A percentile compares a stretch with the other conserved stretches of the same genome.
phyloP scores from a whole-genome alignment of 2,329 filamentous ascomycete species.

The Corinectria fuckeliana region DNA sequence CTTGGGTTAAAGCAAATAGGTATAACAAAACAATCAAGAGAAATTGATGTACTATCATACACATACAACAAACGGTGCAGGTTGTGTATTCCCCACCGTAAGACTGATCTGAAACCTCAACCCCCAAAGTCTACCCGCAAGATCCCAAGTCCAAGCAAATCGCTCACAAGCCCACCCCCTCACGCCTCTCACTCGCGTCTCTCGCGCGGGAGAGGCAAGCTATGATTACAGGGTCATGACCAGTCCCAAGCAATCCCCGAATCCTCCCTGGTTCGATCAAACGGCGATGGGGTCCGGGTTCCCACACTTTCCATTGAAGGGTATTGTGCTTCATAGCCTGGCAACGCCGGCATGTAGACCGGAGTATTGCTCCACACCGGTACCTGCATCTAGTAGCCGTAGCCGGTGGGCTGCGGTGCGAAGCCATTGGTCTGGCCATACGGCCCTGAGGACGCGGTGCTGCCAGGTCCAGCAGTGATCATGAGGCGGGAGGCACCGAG shows the following conservation, averaged over 20 bases:
- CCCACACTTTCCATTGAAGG: conserved; percentile 13
- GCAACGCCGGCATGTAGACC: conserved; percentile 17
- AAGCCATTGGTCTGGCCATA: conserved; percentile 86
- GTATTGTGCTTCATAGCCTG: conserved; percentile 12
- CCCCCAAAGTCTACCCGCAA: conserved; percentile 37
- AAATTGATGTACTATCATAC: conserved; percentile 45
- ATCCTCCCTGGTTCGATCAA: conserved; percentile 19
- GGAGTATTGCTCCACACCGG: conserved; percentile 38
- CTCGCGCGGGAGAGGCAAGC: conserved; percentile 31
- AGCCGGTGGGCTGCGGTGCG: conserved; percentile 86
- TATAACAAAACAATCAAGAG: conserved; percentile 22
- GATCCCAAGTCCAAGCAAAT: conserved; percentile 31
- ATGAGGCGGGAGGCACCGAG: conserved; percentile 87
- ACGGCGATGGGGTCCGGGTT: conserved; percentile 4
- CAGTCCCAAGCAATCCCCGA: conserved; percentile 35
- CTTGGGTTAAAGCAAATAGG: conserved; percentile 6
- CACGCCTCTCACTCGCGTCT: conserved; percentile 24
- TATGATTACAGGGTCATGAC: conserved; percentile 41
- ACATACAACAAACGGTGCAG: conserved; percentile 35
- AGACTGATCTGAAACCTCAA: conserved; percentile 35
- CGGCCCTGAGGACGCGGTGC: conserved; percentile 65
- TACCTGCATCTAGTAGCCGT: conserved; percentile 59
- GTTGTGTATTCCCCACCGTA: conserved; percentile 22
- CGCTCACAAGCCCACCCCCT: conserved; percentile 30
- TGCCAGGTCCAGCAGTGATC: conserved; percentile 82